These are phyloP conservation scores for Phlyctochytrium bullatum DNA, from an alignment of 192 early-diverging fungal species.

Conservation along the genomic window DNA sequence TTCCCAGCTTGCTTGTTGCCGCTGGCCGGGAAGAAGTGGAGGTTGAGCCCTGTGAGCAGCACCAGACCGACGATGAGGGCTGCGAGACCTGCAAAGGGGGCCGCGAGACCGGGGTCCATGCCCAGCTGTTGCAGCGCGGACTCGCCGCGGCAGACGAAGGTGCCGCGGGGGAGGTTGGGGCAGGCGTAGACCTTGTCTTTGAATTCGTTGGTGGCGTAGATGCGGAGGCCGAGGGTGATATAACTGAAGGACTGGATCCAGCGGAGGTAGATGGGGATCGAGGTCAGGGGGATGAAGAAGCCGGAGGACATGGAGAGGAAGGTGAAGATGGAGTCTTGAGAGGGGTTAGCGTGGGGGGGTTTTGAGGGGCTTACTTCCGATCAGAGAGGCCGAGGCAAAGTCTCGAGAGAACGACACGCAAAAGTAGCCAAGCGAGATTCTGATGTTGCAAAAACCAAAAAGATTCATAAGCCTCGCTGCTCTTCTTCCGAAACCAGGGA, in stretches of 20 bases:
- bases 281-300: conserved; percentile 35
- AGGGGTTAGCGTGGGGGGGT: too few species aligned
- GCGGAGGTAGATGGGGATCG: conserved; percentile 40
- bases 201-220: conserved; percentile 44
- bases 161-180: conserved; percentile 11
- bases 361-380: not conserved
- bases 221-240: conserved; percentile 31
- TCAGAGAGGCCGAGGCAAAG: conserved; percentile 41
- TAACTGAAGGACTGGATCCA: conserved; percentile 37
- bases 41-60: not conserved
- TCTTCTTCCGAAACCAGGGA: not conserved
- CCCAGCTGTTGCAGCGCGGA: conserved; percentile 32
- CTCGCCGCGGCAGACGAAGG: not conserved
- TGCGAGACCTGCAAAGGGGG: not conserved
- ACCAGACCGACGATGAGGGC: not conserved
- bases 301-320: conserved; percentile 45
- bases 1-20: not conserved
- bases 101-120: not conserved
- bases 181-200: conserved; percentile 34
- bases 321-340: conserved; percentile 16
- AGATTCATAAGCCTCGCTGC: too few species aligned
- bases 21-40: not conserved
- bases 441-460: conserved; percentile 14
- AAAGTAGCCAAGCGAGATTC: conserved; percentile 29
- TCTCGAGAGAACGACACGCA: conserved; percentile 40